Base-by-base conservation (phyloP, 1,139 yeast species). In the Scheffersomyces lignicola region DNA sequence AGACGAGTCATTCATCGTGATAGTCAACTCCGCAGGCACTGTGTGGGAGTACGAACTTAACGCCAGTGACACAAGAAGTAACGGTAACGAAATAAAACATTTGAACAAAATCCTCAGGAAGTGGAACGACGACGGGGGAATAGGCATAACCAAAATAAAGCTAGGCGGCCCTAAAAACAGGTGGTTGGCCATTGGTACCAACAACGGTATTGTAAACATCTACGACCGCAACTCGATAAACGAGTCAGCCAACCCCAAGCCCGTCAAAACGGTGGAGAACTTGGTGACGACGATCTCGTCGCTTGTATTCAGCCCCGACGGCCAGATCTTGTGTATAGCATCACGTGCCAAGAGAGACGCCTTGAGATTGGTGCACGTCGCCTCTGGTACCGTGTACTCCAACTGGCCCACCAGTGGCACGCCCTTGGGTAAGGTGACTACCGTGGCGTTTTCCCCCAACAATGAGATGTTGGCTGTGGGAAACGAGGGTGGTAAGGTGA, bases 401-500 rank as follows among this genome's bases (percentile, higher is more conserved):
- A 94, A 94, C 67, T 94, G 98, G 98, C 99, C 99, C 14, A 92
- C 97, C 2, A 81, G 92, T 38, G 92, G 89, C 7, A 90, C 99
- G 0, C 98, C 98, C 3, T 73, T 94, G 46, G 99, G 98, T 17
- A 80, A 83, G 47, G 96, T 94, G 28, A 87, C 97, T 1, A 65
- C 83, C n/a, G 83, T 80, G 3, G 76, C 80, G 8, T 90, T 90
- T 58, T 80, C 95, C 18, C 90, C 95, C 18, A 80, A 80, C 44
- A 79, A 82, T 39, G 92, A 88, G 58, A 79, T 89, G 81, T 60
- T 92, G 41, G 88, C 92, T 12, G 76, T 89, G 2, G 98, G 96
- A 42, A 92, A 90, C 52, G 95, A 88, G 51, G 85, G 79, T 18
- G 99, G 98, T 8, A 81, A 79, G 54, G 95, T 85, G 8, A 80